A percentile compares a stretch with the other conserved stretches of the same genome.
Evolutionary conservation across 768 basidiomycete species (phyloP).

Genomic region (Kwoniella europaea): DNA sequence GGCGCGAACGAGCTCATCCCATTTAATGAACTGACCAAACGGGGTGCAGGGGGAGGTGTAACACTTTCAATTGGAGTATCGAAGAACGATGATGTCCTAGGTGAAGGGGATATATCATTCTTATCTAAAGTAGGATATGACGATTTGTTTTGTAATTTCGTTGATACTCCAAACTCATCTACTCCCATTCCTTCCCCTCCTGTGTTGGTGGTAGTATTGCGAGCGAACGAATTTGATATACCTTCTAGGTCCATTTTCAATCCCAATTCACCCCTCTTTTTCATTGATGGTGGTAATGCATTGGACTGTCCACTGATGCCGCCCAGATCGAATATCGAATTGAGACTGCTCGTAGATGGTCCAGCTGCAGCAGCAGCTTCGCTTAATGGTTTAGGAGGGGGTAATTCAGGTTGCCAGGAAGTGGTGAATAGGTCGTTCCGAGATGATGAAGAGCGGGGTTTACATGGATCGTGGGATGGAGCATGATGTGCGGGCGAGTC

Average conservation of each 20-base stretch:
- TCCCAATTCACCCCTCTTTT: slow-evolving; percentile 11
- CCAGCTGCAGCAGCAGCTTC: neutral
- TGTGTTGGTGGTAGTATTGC: neutral
- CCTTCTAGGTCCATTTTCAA: slow-evolving; percentile 23
- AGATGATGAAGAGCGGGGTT: slow-evolving; percentile 19
- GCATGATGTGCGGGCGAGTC: slow-evolving; percentile 1
- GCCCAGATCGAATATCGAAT: slow-evolving; percentile 10
- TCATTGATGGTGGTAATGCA: slow-evolving; percentile 5
- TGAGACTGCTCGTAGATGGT: neutral
- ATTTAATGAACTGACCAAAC: neutral
- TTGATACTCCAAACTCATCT: slow-evolving; percentile 18
- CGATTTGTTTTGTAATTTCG: neutral
- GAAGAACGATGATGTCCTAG: slow-evolving; percentile 36
- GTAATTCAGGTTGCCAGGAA: slow-evolving; percentile 30
- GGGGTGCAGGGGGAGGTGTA: slow-evolving; percentile 20
- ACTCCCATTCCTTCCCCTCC: slow-evolving; percentile 2
- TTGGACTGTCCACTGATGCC: slow-evolving; percentile 4
- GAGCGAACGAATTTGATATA: neutral
- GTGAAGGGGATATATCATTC: slow-evolving; percentile 13
- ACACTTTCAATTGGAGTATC: slow-evolving; percentile 20
- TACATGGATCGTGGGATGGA: slow-evolving; percentile 3
- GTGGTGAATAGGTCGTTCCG: slow-evolving; percentile 37
- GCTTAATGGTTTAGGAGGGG: slow-evolving; percentile 25
- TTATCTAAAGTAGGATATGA: slow-evolving; percentile 1
- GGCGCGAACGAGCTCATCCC: slow-evolving; percentile 28